A percentile compares a stretch with the other conserved stretches of the same genome.
phyloP scores from a whole-genome alignment of 371 early-diverging fungal genomes.

The Umbelopsis sp. region DNA sequence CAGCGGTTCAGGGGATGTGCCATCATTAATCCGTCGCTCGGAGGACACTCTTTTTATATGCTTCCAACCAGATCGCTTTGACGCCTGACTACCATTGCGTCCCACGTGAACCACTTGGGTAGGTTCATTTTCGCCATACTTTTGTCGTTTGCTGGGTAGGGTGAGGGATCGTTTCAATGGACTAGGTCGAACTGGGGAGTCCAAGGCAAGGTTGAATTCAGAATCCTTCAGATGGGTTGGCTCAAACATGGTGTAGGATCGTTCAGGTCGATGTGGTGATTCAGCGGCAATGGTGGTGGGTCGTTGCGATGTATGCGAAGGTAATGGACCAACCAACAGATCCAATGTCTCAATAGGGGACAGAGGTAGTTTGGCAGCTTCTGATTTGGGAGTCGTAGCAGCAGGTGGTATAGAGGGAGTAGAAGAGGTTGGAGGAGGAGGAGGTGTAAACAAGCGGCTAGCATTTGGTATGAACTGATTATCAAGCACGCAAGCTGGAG shows the following conservation, averaged over 20 bases:
- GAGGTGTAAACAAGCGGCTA: conserved; percentile 1
- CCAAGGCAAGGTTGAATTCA: neutral
- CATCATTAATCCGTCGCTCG: conserved; percentile 1
- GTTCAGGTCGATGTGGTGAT: conserved; percentile 25
- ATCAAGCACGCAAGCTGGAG: conserved; percentile 23
- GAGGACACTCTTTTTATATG: conserved; percentile 3
- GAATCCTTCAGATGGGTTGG: neutral
- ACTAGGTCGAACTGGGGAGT: neutral
- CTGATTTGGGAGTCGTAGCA: neutral
- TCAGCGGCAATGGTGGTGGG: conserved; percentile 27
- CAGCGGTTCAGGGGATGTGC: neutral
- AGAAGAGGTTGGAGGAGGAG: neutral
- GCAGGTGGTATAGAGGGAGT: too few species aligned
- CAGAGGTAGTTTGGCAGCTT: neutral
- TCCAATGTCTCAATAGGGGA: conserved; percentile 15
- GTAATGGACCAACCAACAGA: neutral
- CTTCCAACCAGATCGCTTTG: conserved; percentile 1
- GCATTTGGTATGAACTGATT: conserved; percentile 19
- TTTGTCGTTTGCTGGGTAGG: conserved; percentile 26
- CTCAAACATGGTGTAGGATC: neutral
- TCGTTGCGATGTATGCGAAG: neutral
- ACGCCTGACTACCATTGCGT: conserved; percentile 35
- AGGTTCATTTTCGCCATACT: conserved; percentile 24
- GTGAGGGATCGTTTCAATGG: conserved; percentile 31
- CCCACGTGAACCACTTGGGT: conserved; percentile 35